Evolutionary conservation across 305 asterid species (phyloP).

Genomic region (Rubia peregrina): DNA sequence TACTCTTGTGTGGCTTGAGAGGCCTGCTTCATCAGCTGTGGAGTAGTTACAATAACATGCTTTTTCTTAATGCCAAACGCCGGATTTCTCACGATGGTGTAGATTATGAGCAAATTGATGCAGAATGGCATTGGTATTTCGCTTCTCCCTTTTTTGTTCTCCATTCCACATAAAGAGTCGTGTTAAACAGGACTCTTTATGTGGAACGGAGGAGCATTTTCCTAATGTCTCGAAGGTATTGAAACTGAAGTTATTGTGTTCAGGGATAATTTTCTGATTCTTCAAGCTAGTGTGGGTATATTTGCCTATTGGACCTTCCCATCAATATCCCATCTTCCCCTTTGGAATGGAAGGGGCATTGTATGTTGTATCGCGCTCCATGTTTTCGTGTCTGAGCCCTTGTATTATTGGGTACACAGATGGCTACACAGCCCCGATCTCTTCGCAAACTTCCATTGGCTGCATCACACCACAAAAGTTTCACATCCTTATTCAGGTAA

Average conservation of each 20-base stretch:
- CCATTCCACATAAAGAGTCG: neutral
- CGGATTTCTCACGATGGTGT: constrained; percentile 47
- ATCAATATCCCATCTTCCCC: constrained; percentile 42
- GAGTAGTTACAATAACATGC: constrained; percentile 40
- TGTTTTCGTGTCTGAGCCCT: constrained; percentile 67
- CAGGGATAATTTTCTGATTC: constrained; percentile 85
- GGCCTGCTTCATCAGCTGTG: constrained; percentile 63
- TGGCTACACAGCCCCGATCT: constrained; percentile 44
- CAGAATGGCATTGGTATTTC: constrained; percentile 81
- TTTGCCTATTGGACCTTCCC: constrained; percentile 51
- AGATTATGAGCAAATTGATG: constrained; percentile 63
- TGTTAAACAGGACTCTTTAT: neutral
- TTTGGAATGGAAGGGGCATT: constrained; percentile 58
- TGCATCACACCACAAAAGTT: constrained; percentile 35
- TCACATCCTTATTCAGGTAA: constrained; percentile 43
- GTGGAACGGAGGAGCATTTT: no score
- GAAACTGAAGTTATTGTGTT: neutral
- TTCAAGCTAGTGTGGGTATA: constrained; percentile 49
- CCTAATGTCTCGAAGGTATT: neutral
- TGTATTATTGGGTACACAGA: constrained; percentile 74
- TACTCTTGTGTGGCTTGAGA: constrained; percentile 44
- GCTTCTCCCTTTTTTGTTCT: neutral
- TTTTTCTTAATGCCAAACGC: constrained; percentile 42
- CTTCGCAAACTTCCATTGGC: constrained; percentile 39
- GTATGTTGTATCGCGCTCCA: constrained; percentile 57